Conservation (phyloP, 2,329 filamentous ascomycete species). For the Trichoderma lentiforme region DNA sequence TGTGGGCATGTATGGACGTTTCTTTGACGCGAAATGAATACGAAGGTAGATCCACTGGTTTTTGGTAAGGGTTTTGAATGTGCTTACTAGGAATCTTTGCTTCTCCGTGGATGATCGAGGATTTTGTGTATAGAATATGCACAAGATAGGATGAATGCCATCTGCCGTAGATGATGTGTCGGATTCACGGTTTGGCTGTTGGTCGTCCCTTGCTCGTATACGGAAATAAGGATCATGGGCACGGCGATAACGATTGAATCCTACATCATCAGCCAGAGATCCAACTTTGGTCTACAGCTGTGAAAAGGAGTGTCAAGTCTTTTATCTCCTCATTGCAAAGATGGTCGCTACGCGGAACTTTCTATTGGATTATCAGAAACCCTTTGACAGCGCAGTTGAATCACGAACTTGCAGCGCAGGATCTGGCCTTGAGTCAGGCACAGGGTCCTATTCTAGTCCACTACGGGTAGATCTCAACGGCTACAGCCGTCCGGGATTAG, state of each 20-base stretch:
- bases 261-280: neutral
- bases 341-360: neutral
- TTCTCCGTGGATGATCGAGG: neutral
- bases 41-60: neutral
- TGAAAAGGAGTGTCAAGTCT: neutral
- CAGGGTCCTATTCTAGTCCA: neutral
- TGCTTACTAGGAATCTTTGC: neutral
- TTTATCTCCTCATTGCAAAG: neutral
- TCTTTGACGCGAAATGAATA: neutral
- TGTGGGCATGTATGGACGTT: neutral
- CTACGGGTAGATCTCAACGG: neutral
- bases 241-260: neutral
- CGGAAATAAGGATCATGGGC: neutral
- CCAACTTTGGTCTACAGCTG: neutral
- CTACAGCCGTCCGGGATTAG: neutral
- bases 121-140: neutral
- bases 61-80: neutral
- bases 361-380: neutral
- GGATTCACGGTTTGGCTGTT: neutral
- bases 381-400: neutral
- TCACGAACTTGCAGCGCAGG: neutral
- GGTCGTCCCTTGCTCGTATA: neutral
- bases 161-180: neutral
- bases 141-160: neutral
- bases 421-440: neutral